phyloP scores from a whole-genome alignment of 164 flowering plant genomes.

The Liquidambar formosana region DNA sequence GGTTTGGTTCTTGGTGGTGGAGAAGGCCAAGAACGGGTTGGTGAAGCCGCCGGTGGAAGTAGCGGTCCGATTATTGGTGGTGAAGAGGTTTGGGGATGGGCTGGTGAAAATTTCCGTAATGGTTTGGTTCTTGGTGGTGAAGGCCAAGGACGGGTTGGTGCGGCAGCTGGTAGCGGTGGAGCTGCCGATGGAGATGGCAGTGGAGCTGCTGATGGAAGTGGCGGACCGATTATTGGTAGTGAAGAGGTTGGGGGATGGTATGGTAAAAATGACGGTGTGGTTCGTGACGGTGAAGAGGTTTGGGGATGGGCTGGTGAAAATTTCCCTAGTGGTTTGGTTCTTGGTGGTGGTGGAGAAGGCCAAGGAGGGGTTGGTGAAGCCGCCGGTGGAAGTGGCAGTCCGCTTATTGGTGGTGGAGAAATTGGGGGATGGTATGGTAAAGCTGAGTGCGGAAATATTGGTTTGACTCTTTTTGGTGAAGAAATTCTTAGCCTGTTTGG shows the following conservation, averaged over 20 bases:
- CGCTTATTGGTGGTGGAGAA: not conserved
- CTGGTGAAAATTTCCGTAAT: not conserved
- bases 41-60: slow-evolving; percentile 5
- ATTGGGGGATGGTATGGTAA: not conserved
- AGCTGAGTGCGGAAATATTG: not conserved
- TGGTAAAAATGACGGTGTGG: not conserved
- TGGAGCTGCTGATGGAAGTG: too few relatives aligned
- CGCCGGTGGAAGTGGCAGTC: not conserved
- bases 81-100: not conserved
- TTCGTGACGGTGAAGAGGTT: too few relatives aligned
- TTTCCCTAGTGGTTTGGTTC: too few relatives aligned
- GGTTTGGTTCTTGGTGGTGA: not conserved
- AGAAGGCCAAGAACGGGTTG: slow-evolving; percentile 4
- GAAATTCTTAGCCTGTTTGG: not conserved
- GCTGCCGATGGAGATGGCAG: not conserved
- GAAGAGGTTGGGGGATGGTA: too few relatives aligned
- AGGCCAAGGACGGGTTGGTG: not conserved
- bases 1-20: too few relatives aligned
- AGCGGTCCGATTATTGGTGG: not conserved
- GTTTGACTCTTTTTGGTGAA: not conserved
- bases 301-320: too few relatives aligned
- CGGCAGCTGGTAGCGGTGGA: too few relatives aligned
- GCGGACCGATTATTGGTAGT: too few relatives aligned
- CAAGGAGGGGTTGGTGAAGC: slow-evolving; percentile 3
- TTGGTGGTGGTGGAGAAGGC: too few relatives aligned